Evolutionary conservation across 148 eudicot genomes (phyloP).

Genomic region (Chenopodium berlandieri): DNA sequence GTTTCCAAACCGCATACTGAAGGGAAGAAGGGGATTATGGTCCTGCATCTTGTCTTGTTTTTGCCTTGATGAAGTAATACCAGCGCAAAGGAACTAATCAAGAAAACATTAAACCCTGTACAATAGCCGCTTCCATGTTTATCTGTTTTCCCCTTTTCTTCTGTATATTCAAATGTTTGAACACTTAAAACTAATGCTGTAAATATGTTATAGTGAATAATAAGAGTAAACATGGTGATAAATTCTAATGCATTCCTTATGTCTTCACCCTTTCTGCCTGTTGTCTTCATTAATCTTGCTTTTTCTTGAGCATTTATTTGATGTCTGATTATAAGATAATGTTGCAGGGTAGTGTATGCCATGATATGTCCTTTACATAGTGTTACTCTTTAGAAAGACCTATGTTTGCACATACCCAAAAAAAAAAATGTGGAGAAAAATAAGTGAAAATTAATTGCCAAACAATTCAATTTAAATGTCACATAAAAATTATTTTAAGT

Average conservation of each 20-base stretch:
- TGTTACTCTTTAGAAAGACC: no score
- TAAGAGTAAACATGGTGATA: neutral
- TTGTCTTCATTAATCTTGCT: neutral
- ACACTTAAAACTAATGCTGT: neutral
- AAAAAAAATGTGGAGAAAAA: no score
- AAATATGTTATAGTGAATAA: neutral
- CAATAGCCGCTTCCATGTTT: neutral
- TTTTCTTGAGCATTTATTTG: neutral
- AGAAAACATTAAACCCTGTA: neutral
- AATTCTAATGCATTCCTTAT: no score
- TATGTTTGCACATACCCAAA: no score
- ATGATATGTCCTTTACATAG: no score
- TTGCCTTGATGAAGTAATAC: slow-evolving; percentile 29
- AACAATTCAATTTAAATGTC: no score
- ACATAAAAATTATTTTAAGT: no score
- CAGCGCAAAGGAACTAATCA: slow-evolving; percentile 1
- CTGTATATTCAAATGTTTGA: slow-evolving; percentile 22
- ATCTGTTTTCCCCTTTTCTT: neutral
- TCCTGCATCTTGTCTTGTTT: slow-evolving; percentile 39
- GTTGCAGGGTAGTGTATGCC: no score
- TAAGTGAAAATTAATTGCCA: no score
- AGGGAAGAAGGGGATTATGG: slow-evolving; percentile 50
- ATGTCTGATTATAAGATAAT: no score
- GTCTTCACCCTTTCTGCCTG: neutral
- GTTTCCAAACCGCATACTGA: slow-evolving; percentile 19